Base-by-base conservation (phyloP, 1,139 yeast species). In the Lodderomyces pseudojiufengensis region DNA sequence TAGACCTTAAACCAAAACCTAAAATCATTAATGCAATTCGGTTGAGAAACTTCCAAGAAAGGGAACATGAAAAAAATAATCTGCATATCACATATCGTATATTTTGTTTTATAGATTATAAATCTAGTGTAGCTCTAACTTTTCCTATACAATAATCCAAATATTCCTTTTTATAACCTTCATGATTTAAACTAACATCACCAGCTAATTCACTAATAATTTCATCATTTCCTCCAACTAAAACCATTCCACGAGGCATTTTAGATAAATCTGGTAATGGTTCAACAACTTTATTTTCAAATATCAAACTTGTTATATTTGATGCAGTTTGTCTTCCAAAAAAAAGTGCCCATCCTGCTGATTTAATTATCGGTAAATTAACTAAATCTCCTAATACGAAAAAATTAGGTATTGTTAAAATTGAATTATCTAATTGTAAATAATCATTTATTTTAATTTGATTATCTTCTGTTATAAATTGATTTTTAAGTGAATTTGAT, bases 291-390 rank as follows among this genome's bases (percentile, higher is more conserved):
- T 50, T 43, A 4, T 27, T 35, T 16, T 63, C 63, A 35, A 61
- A 50, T 2, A 65, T 50, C 22, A 58, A 40, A 35, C 61, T 54
- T 18, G 58, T 51, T 26, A 68, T 48, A 38, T 69, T 69, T 42
- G 63, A 61, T n/a, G 73, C 72, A 2, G 55, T 63, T 39, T 57
- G 64, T 31, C 70, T 47, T 2, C 73, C 74, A 63, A 63, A 65
- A 44, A 63, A 67, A 51, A 65, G 56, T 4, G 73, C 74, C 74
- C 74, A 69, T 0, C 74, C 74, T 1, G 74, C 74, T 29, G 68
- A 62, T 47, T 69, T 69, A 37, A 69, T 63, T 35, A 67, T 63
- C 18, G 68, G 64, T 18, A 61, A 45, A 27, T 65, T 70, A 3
- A 64, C 68, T 45, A 68, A 52, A 45, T 69, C 73, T 3, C 75